Conservation (phyloP, 83 land plant species). For the Diphasiastrum complanatum region DNA sequence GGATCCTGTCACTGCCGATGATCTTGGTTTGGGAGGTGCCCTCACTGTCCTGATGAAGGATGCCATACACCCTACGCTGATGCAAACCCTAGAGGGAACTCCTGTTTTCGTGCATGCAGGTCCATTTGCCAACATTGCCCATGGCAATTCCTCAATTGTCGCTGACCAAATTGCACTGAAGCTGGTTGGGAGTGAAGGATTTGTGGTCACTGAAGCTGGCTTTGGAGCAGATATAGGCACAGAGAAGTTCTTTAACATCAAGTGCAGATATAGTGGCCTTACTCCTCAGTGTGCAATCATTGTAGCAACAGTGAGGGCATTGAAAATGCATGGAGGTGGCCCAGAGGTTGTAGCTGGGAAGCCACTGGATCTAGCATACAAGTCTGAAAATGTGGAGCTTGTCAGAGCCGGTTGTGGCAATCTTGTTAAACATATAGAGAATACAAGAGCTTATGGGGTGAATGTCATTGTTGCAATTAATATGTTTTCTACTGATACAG, state of each 20-base stretch:
- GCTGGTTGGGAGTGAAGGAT: slow-evolving; percentile 86
- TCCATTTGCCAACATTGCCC: slow-evolving; percentile 97
- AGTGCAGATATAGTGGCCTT: slow-evolving; percentile 87
- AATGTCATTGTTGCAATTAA: slow-evolving; percentile 95
- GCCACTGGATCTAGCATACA: slow-evolving; percentile 85
- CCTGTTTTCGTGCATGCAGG: slow-evolving; percentile 98
- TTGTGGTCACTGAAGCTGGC: slow-evolving; percentile 98
- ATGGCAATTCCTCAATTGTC: slow-evolving; percentile 95
- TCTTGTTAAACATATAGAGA: slow-evolving; percentile 71
- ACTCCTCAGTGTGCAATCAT: slow-evolving; percentile 89
- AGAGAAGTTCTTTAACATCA: slow-evolving; percentile 94
- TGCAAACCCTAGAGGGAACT: slow-evolving; percentile 98
- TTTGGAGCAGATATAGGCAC: slow-evolving; percentile 97
- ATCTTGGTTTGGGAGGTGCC: slow-evolving; percentile 94
- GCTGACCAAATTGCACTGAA: slow-evolving; percentile 95
- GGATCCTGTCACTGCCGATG: slow-evolving; percentile 91
- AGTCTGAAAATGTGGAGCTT: slow-evolving; percentile 73
- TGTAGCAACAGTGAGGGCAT: slow-evolving; percentile 94
- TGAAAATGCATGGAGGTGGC: slow-evolving; percentile 99
- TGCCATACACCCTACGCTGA: slow-evolving; percentile 87
- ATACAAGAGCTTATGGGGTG: slow-evolving; percentile 77
- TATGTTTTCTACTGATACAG: slow-evolving; percentile 75
- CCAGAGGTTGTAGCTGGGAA: slow-evolving; percentile 93
- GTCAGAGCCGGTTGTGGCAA: slow-evolving; percentile 81
- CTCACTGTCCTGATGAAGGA: slow-evolving; percentile 98